Evolutionary conservation across 164 flowering plant genomes (phyloP), one percentile per base, ranked within the genome.

Genomic region (Cinnamomum chago): DNA sequence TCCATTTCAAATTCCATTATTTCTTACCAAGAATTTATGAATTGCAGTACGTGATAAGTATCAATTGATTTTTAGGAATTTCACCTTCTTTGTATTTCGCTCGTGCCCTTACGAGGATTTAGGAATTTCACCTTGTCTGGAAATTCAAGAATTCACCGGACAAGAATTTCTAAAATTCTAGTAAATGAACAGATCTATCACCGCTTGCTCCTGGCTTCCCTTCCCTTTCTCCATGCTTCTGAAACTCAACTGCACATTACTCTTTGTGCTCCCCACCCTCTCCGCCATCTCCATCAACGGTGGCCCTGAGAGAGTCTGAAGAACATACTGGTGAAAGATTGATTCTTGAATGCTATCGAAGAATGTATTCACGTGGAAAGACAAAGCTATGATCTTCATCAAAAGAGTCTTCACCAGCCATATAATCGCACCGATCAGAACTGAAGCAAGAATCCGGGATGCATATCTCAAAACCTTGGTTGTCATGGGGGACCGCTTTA

Each of bases 261-360:
- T 76, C 65, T 65, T 75, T 0, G 82, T 18, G 1, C 76, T 20
- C 7, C 82, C 85, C 28, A 82, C 51, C 2, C 6, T 76, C 47
- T 78, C 88, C 3, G 77, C 86, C 77, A 77, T 72, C 75, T 85
- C 92, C 88, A 85, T 83, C 70, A 83, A 13, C 13, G 96, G 95
- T 47, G 87, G 88, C 47, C 94, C 92, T 0, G 98, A 90, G 22
- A 94, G 93, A 2, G 85, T 83, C 79, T 79, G 83, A 28, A 94
- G 86, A 65, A 92, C 84, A 77, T 91, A 90, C 71, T 92, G 97
- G 80, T 90, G 89, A 72, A 87, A 88, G 5, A 91, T 77, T 3
- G 96, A 88, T 73, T 91, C 97, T 72, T 90, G 92, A 76, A 94
- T 92, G 70, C 97, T 82, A 27, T 94, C 98, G 72, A 92, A 94